Evolutionary conservation across 1,139 yeast species (phyloP).

Genomic region (Debaryomyces fabryi): DNA sequence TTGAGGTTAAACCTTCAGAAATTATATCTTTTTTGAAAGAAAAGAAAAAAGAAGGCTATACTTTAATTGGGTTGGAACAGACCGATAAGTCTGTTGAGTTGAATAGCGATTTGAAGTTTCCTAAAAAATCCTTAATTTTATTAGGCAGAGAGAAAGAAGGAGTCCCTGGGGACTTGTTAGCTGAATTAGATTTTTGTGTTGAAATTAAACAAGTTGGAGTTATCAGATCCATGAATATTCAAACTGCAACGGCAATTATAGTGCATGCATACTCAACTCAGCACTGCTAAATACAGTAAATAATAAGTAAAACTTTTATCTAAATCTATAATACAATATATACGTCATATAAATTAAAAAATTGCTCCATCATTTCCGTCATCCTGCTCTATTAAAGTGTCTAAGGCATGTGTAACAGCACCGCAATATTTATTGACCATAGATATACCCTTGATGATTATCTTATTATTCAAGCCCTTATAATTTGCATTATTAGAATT

Average conservation of each 20-base stretch:
- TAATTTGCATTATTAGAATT: slow-evolving; percentile 45
- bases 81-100: slow-evolving; percentile 83
- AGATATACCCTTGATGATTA: slow-evolving; percentile 30
- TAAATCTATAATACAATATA: slow-evolving; percentile 7
- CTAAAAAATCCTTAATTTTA: slow-evolving; percentile 73
- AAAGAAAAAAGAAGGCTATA: slow-evolving; percentile 79
- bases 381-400: slow-evolving; percentile 43
- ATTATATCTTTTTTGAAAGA: slow-evolving; percentile 58
- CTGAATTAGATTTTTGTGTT: slow-evolving; percentile 82
- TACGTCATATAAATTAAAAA: slow-evolving; percentile 18
- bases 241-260: slow-evolving; percentile 92
- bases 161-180: slow-evolving; percentile 81
- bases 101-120: slow-evolving; percentile 66
- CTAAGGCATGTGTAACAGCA: slow-evolving; percentile 41
- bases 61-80: slow-evolving; percentile 87
- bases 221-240: slow-evolving; percentile 92
- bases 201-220: slow-evolving; percentile 94
- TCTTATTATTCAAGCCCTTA: slow-evolving; percentile 37
- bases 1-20: slow-evolving; percentile 64
- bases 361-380: slow-evolving; percentile 33
- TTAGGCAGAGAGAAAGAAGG: slow-evolving; percentile 91
- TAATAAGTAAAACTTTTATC: neutral
- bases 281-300: slow-evolving; percentile 44
- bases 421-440: slow-evolving; percentile 42
- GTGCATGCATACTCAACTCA: slow-evolving; percentile 89